Conservation (phyloP, 768 basidiomycete genomes). For the Hemileccinum rubropunctum region DNA sequence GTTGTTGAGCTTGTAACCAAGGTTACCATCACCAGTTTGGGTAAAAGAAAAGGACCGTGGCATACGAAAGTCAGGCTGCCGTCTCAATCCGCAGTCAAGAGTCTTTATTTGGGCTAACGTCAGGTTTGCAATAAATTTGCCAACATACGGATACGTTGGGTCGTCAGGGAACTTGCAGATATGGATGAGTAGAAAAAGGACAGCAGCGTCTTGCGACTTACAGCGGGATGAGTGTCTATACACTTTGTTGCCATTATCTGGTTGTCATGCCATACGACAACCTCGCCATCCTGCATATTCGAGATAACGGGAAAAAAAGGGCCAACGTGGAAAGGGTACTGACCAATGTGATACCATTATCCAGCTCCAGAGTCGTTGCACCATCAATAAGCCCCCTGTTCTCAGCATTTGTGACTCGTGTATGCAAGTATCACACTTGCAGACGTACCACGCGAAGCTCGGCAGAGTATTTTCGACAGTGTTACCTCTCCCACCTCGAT, state of each 20-base stretch:
- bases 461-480: slow-evolving; percentile 71
- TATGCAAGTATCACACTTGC: slow-evolving; percentile 8
- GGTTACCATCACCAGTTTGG: slow-evolving; percentile 1
- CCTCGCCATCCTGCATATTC: slow-evolving; percentile 59
- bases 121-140: slow-evolving; percentile 71
- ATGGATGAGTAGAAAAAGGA: slow-evolving; percentile 1
- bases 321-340: slow-evolving; percentile 9
- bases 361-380: slow-evolving; percentile 73
- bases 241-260: slow-evolving; percentile 63
- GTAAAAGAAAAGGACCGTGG: background rate
- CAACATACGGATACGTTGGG: slow-evolving; percentile 71
- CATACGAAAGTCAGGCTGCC: slow-evolving; percentile 59
- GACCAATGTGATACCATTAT: slow-evolving; percentile 74
- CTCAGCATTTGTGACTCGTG: slow-evolving; percentile 4
- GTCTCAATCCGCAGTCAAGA: slow-evolving; percentile 73
- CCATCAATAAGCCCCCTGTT: slow-evolving; percentile 72
- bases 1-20: slow-evolving; percentile 49
- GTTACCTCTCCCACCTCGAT: slow-evolving; percentile 76
- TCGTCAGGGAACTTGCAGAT: slow-evolving; percentile 48
- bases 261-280: slow-evolving; percentile 83
- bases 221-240: slow-evolving; percentile 61
- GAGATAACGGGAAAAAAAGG: slow-evolving; percentile 4
- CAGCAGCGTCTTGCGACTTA: slow-evolving; percentile 29
- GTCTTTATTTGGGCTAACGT: slow-evolving; percentile 79
- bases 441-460: slow-evolving; percentile 67